phyloP scores from a whole-genome alignment of 2,329 filamentous ascomycete species.

The Talaromyces sp. region DNA sequence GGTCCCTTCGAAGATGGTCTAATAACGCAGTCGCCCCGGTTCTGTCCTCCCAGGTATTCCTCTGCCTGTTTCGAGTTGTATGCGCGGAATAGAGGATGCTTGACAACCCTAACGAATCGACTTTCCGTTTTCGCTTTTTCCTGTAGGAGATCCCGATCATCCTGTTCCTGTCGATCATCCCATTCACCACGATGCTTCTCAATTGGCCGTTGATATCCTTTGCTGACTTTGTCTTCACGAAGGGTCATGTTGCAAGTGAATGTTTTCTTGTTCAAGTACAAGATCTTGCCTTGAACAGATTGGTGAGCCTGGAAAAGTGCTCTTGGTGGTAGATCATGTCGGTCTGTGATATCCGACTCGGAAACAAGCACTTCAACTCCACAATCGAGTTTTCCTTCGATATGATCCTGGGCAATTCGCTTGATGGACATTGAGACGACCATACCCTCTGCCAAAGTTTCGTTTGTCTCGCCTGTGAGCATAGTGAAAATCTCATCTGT shows the following conservation, averaged over 20 bases:
- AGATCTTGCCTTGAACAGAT: slow-evolving; percentile 79
- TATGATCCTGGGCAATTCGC: slow-evolving; percentile 83
- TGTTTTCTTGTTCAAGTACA: slow-evolving; percentile 80
- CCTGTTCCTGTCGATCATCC: slow-evolving; percentile 76
- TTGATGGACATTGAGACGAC: slow-evolving; percentile 85
- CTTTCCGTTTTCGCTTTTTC: slow-evolving; percentile 83
- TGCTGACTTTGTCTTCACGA: slow-evolving; percentile 71
- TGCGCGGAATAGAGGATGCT: slow-evolving; percentile 90
- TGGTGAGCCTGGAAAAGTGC: slow-evolving; percentile 74
- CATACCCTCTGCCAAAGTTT: slow-evolving; percentile 82
- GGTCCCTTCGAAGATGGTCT: slow-evolving; percentile 91
- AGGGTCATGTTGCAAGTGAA: slow-evolving; percentile 80
- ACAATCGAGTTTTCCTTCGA: slow-evolving; percentile 89
- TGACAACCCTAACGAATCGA: slow-evolving; percentile 89
- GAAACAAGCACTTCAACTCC: slow-evolving; percentile 87
- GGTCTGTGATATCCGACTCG: slow-evolving; percentile 71
- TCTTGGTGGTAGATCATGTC: slow-evolving; percentile 61
- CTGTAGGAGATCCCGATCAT: slow-evolving; percentile 74
- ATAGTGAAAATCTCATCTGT: slow-evolving; percentile 88
- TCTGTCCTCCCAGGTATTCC: slow-evolving; percentile 82
- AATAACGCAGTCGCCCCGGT: slow-evolving; percentile 86
- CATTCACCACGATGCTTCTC: slow-evolving; percentile 76
- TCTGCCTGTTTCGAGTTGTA: slow-evolving; percentile 92
- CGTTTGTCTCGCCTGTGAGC: slow-evolving; percentile 86
- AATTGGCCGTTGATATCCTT: slow-evolving; percentile 62